phyloP scores from a whole-genome alignment of 371 early-diverging fungal genomes.

The Mucor saturninus region DNA sequence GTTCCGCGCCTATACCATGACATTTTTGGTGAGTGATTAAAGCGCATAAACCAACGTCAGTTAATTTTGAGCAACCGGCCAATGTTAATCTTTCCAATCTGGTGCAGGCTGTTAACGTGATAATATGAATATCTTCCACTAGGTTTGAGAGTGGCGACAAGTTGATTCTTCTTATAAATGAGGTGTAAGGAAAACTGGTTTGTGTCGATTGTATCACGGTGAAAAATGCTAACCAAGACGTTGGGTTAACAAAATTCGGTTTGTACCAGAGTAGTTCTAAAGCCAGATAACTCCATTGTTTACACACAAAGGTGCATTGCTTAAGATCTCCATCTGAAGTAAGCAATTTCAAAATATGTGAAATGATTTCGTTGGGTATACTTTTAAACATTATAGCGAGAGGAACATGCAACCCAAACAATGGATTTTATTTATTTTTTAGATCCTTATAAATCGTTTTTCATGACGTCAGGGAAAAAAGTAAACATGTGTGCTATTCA shows the following conservation, averaged over 20 bases:
- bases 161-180: conserved; percentile 66
- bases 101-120: conserved; percentile 46
- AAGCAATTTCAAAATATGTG: conserved; percentile 49
- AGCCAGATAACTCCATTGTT: conserved; percentile 52
- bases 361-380: conserved; percentile 51
- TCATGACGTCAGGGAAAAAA: too few species aligned
- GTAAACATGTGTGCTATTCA: too few species aligned
- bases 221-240: conserved; percentile 34
- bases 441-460: too few species aligned
- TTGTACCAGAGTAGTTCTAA: conserved; percentile 58
- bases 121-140: conserved; percentile 49
- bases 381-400: not conserved
- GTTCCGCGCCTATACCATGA: conserved; percentile 21
- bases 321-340: conserved; percentile 36
- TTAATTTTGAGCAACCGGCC: conserved; percentile 53
- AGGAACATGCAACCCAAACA: too few species aligned
- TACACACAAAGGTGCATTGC: conserved; percentile 45
- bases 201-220: conserved; percentile 26
- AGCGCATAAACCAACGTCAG: conserved; percentile 51
- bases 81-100: conserved; percentile 64
- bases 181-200: conserved; percentile 51
- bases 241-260: conserved; percentile 27
- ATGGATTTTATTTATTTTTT: too few species aligned
- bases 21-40: conserved; percentile 35
- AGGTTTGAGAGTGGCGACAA: conserved; percentile 50